Evolutionary conservation across 2,329 filamentous ascomycete species (phyloP), one percentile per base, ranked within the genome.

Genomic region (Alternaria atra): DNA sequence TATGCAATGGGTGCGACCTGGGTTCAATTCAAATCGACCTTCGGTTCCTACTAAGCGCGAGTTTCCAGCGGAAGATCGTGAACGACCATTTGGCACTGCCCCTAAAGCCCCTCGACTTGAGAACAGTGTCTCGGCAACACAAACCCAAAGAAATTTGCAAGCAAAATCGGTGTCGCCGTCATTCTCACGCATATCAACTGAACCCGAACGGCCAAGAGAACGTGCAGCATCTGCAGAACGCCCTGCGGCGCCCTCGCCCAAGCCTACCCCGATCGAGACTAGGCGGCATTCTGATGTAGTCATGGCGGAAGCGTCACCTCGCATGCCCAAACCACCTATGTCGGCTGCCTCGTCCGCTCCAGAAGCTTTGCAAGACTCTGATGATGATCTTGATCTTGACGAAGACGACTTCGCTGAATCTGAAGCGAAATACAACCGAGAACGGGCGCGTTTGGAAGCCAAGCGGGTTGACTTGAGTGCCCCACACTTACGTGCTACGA

Each of bases 31-130:
- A 4, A 65, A 71, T 58, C 71, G 75, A 32, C 48, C 73, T 46
- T 73, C 69, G 6, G 67, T 83, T 5, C 82, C 82, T 12, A 78
- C 77, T 0, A 84, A 84, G 65, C 76, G 83, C 30, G 83, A 84
- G 59, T 73, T 75, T 34, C 74, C 77, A 20, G 74, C 71, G 9
- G 81, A 83, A 32, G 82, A 84, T 55, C 82, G 78, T 39, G 79
- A 80, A 8, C 66, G 76, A 48, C 39, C 71, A 1, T 75, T 76
- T 50, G 74, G 73, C 29, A 72, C 65, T 23, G 65, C 64, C 6
- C 75, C 72, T 1, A 79, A 79, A 58, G 75, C 75, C 2, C 76
- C 76, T 9, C 74, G 70, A 51, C 64, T 79, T 25, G 76, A 78
- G 30, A 63, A 58, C n/a, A 63, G 37, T 30, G 40, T 64, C 17